Conservation (phyloP, 345 rosid genomes). For the Citrus unshiu region DNA sequence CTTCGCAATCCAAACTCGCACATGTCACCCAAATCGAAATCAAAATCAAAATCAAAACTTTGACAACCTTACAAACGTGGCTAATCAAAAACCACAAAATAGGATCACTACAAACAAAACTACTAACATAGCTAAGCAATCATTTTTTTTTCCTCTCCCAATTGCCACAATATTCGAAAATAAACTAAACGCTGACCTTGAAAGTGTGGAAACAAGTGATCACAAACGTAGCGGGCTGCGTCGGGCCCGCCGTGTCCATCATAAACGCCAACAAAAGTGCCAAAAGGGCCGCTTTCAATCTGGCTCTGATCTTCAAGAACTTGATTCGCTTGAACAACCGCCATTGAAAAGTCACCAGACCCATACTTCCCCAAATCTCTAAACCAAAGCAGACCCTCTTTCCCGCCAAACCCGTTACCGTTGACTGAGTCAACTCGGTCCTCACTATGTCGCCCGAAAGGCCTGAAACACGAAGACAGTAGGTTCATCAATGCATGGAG, state of each 20-base stretch:
- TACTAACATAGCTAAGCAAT: neutral
- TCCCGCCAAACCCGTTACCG: slow-evolving; percentile 21
- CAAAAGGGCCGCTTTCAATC: slow-evolving; percentile 86
- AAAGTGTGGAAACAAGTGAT: slow-evolving; percentile 70
- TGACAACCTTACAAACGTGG: neutral
- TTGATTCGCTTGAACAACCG: slow-evolving; percentile 84
- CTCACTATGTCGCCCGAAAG: slow-evolving; percentile 46
- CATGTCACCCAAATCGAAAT: neutral
- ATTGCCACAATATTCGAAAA: neutral
- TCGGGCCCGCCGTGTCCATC: slow-evolving; percentile 96
- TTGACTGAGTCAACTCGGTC: slow-evolving; percentile 16
- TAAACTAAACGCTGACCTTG: slow-evolving; percentile 49
- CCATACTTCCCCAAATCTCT: slow-evolving; percentile 67
- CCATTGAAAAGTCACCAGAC: slow-evolving; percentile 85
- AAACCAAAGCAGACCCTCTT: slow-evolving; percentile 73
- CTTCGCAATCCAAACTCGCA: neutral
- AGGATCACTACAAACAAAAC: neutral
- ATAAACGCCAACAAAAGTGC: slow-evolving; percentile 88
- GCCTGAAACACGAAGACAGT: slow-evolving; percentile 74
- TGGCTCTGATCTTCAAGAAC: slow-evolving; percentile 87
- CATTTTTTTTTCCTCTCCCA: neutral
- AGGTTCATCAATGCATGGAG: slow-evolving; percentile 88
- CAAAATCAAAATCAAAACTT: neutral
- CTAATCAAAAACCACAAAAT: neutral
- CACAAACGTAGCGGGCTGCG: slow-evolving; percentile 82